Evolutionary conservation across 805 yeast genomes (phyloP), one percentile per base, ranked within the genome.

Genomic region (Saturnispora quitensis): DNA sequence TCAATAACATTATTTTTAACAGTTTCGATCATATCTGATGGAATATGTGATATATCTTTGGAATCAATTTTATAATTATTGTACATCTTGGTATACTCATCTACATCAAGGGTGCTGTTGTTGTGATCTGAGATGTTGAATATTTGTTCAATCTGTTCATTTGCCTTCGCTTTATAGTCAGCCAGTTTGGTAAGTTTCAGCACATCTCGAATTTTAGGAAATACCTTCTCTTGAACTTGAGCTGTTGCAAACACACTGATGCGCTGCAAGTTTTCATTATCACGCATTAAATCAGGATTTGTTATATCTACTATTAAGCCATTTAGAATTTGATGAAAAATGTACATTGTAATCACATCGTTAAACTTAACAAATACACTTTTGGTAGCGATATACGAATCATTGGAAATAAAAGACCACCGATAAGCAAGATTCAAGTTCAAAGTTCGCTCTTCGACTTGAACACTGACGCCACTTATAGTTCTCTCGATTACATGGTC

Each of bases 11-110:
- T 80, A 51, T 72, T 71, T 18, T 71, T 74, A 36, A 81, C 76
- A n/a, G 67, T 68, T 20, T 79, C 82, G 44, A 75, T 63, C 69
- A 77, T 68, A 25, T 76, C 75, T 24, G 66, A 63, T 2, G 87
- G 86, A 4, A 82, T 75, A 56, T 79, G 86, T 13, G 72, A 66
- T 50, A 82, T 62, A 58, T 81, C 86, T 45, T 69, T 66, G n/a
- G 73, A 70, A 60, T 82, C 84, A 33, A 82, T 76, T 50, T 73
- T 71, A 60, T 82, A 82, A 3, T 55, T 56, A 12, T 55, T 53
- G 27, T 61, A 54, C 35, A 56, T 40, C 18, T 38, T 47, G 4
- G 53, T 53, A 17, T 53, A 55, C n/a, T 56, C 62, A 43, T 52
- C 57, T 3, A 34, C 46, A 49, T 45, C 45, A 17, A 31, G 18